phyloP scores from a whole-genome alignment of 1,284 basidiomycete genomes.

The Amylostereum areolatum region DNA sequence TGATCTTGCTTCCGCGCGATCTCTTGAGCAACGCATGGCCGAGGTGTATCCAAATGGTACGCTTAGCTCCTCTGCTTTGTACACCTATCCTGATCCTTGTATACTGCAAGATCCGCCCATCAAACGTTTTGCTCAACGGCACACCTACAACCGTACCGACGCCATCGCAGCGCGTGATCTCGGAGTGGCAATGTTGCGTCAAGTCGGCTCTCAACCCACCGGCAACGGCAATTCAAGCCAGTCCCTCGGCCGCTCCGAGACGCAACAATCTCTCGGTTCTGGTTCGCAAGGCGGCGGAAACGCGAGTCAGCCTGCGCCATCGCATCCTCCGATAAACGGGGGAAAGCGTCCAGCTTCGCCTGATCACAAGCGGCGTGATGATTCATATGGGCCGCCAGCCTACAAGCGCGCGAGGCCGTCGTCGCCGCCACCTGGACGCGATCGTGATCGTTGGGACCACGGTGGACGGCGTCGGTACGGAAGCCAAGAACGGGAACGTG shows the following conservation, averaged over 20 bases:
- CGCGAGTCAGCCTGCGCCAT: conserved; percentile 14
- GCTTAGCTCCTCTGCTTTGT: conserved; percentile 11
- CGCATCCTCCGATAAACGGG: conserved; percentile 3
- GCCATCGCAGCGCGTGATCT: conserved; percentile 87
- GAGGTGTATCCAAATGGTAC: conserved; percentile 84
- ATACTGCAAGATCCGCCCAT: conserved; percentile 69
- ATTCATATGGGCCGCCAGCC: conserved; percentile 37
- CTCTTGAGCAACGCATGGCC: conserved; percentile 83
- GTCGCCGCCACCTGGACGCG: conserved; percentile 49
- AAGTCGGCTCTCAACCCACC: conserved; percentile 9
- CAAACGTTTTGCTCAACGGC: conserved; percentile 87
- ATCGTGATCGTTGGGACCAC: conserved; percentile 44
- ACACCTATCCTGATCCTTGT: not conserved
- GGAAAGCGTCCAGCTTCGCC: conserved; percentile 47
- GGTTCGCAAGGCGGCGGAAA: too few species aligned
- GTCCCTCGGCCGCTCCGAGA: conserved; percentile 42
- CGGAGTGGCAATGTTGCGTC: conserved; percentile 56
- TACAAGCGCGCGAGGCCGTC: conserved; percentile 47
- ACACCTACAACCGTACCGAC: conserved; percentile 85
- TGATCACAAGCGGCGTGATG: conserved; percentile 40
- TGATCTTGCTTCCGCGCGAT: conserved; percentile 83
- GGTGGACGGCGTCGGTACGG: conserved; percentile 38
- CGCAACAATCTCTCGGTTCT: conserved; percentile 38
- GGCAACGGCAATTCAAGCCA: conserved; percentile 15
- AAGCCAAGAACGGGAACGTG: conserved; percentile 47